Base-by-base conservation (phyloP, 768 basidiomycete species). In the Fomitopsis serialis region DNA sequence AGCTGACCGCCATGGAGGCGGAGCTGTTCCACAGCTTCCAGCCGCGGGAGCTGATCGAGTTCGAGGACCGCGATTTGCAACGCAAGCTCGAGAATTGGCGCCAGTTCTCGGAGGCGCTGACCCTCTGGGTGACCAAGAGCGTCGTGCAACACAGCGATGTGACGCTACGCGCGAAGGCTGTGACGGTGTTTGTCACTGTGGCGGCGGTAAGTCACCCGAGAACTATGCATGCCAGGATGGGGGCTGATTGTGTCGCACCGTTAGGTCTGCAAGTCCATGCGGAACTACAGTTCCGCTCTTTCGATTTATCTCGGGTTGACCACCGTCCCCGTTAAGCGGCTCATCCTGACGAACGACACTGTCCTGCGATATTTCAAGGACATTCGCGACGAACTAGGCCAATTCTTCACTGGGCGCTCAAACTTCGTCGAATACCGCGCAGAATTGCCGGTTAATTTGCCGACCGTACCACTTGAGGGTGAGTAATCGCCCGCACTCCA, bases 1-100 rank as follows among this genome's bases (percentile, higher is more conserved):
- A 79, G 59, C 65, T 81, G 17, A 80, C 78, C 4, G 63, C 78
- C 37, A 69, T 77, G 65, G 78, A 78, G 60, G 67, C 67, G 2
- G 66, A 70, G 53, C 63, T 76, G 21, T 79, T 74, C 58, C 64
- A 69, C 48, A 56, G 60, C 8, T 70, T 79, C 48, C 59, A 60
- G 10, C 70, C 77, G 1, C 71, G 77, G 52, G 76, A 79, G 15
- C 17, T 54, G 17, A 55, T 54, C 23, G 24, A 23, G 11, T 40
- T 55, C 23, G 11, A 34, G 17, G 24, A 43, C 35, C 25, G 13
- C 6, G 35, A 49, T 3, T 8, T 42, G 8, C 34, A 45, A 27
- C 12, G 45, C 15, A 37, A 36, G 15, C 43, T 46, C 15, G 35
- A 48, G 11, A n/a, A 40, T 2, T 56, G 55, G 55, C 42, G 25